Evolutionary conservation across 2,329 filamentous ascomycete species (phyloP).

Genomic region (Byssothecium circinans): DNA sequence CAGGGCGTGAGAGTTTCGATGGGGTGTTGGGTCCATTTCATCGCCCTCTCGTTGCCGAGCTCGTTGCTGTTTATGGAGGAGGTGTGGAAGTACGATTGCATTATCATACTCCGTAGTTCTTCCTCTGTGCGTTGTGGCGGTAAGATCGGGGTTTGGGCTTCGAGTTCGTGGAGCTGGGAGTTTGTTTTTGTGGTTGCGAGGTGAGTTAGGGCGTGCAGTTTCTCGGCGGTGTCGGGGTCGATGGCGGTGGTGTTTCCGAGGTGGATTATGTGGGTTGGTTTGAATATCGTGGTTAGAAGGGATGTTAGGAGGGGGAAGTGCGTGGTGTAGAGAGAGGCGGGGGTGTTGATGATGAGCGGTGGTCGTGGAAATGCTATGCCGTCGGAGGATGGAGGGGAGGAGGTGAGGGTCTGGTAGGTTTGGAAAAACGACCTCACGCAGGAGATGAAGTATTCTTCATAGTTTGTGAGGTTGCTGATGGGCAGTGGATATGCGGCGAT

Average conservation of each 20-base stretch:
- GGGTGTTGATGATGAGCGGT: slow-evolving; percentile 72
- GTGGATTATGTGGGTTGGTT: slow-evolving; percentile 66
- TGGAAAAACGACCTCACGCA: slow-evolving; percentile 66
- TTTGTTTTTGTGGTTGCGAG: slow-evolving; percentile 36
- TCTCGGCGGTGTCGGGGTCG: slow-evolving; percentile 61
- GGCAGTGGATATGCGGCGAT: slow-evolving; percentile 69
- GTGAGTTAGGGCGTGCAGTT: slow-evolving; percentile 55
- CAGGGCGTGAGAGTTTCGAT: slow-evolving; percentile 62
- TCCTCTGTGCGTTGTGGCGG: slow-evolving; percentile 59
- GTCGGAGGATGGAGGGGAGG: slow-evolving; percentile 33
- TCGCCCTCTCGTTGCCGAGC: slow-evolving; percentile 22
- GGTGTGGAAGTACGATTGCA: slow-evolving; percentile 76
- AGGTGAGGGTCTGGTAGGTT: slow-evolving; percentile 54
- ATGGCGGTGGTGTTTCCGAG: slow-evolving; percentile 51
- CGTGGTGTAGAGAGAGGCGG: slow-evolving; percentile 72
- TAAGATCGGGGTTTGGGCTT: slow-evolving; percentile 52
- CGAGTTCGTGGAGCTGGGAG: slow-evolving; percentile 55
- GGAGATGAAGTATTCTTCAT: slow-evolving; percentile 66
- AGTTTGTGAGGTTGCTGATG: slow-evolving; percentile 64
- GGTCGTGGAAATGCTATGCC: slow-evolving; percentile 36
- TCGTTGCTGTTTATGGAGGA: slow-evolving; percentile 21
- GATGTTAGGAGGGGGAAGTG: slow-evolving; percentile 66
- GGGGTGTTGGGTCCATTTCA: slow-evolving; percentile 56
- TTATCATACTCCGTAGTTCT: slow-evolving; percentile 72
- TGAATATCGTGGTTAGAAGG: slow-evolving; percentile 54